Evolutionary conservation across 306 rosid species (phyloP), one percentile per base, ranked within the genome.

Genomic region (Hippophae tibetana): DNA sequence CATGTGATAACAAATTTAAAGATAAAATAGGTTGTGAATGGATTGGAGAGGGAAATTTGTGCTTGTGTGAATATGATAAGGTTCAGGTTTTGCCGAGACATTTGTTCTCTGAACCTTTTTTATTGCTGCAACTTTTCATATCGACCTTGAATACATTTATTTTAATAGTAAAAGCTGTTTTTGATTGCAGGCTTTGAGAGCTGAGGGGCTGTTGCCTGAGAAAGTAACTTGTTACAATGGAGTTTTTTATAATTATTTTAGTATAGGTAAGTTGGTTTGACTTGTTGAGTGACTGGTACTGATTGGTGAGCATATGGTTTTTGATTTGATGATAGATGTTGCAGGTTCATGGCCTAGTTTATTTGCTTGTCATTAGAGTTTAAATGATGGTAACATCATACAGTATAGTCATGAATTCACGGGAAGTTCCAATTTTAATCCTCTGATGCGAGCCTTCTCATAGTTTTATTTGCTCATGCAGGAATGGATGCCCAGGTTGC

Each of bases 401-500:
- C 23, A 42, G 42, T 18, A 12, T 40, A 43, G 25, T 56, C 46
- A 45, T 58, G 42, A 42, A 13, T 67, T 42, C 27, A 50, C 7
- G 43, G 52, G 10, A 13, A 43, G 57, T 7, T 8, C 12, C 14
- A 8, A 50, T 12, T 71, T 43, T 68, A 11, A 51, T 74, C 51
- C 40, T 40, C 62, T 52, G 52, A 57, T 7, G 13, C 45, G 50
- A 54, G 27, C 47, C 42, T 51, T 57, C 65, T 55, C 38, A 38
- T 45, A 42, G 58, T 65, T 25, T 69, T 9, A 23, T 64, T 64
- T 75, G 54, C 8, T 76, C 61, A 72, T 75, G 59, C 80, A 88
- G 99, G 99, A 81, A 93, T 93, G 99, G 99, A 93, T 76, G 99
- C 97, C 57, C 86, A 80, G 73, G 95, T 93, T 71, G 95, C 99